Percentiles rank a stretch among this genome's conserved stretches.
Conservation (phyloP, 306 rosid species). For the Fagus crenata region DNA sequence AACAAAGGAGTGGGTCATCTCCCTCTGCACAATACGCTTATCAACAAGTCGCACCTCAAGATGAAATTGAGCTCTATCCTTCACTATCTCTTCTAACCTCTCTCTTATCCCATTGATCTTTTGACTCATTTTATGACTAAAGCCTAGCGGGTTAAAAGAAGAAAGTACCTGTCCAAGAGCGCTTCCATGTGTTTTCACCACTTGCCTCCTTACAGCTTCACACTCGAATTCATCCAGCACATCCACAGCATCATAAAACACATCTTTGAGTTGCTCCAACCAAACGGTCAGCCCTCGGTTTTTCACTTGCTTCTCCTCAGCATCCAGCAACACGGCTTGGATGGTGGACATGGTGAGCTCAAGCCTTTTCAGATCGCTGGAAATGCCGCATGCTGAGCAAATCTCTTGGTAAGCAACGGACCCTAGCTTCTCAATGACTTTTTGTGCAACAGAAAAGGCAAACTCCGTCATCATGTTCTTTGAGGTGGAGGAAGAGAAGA, state of each 20-base stretch:
- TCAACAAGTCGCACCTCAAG: neutral
- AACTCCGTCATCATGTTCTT: too few relatives aligned
- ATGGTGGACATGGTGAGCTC: neutral
- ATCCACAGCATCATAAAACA: too few relatives aligned
- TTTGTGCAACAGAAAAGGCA: too few relatives aligned
- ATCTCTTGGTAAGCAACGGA: neutral
- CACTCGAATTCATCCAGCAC: too few relatives aligned
- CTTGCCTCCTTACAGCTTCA: too few relatives aligned
- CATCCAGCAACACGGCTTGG: slow-evolving; percentile 2
- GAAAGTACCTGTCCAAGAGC: too few relatives aligned
- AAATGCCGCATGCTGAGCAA: neutral
- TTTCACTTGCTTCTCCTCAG: slow-evolving; percentile 9
- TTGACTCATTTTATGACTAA: too few relatives aligned
- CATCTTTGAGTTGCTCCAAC: slow-evolving; percentile 6
- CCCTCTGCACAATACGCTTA: neutral
- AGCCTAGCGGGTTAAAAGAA: too few relatives aligned
- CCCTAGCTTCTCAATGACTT: too few relatives aligned
- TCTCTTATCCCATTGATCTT: neutral
- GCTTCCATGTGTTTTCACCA: too few relatives aligned
- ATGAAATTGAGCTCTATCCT: neutral
- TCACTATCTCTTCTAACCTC: neutral
- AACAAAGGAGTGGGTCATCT: slow-evolving; percentile 23
- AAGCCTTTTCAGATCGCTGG: neutral
- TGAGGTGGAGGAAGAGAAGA: too few relatives aligned
- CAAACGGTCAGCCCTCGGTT: neutral